Evolutionary conservation across 768 basidiomycete species (phyloP), one percentile per base, ranked within the genome.

Genomic region (Cystobasidium ongulense): DNA sequence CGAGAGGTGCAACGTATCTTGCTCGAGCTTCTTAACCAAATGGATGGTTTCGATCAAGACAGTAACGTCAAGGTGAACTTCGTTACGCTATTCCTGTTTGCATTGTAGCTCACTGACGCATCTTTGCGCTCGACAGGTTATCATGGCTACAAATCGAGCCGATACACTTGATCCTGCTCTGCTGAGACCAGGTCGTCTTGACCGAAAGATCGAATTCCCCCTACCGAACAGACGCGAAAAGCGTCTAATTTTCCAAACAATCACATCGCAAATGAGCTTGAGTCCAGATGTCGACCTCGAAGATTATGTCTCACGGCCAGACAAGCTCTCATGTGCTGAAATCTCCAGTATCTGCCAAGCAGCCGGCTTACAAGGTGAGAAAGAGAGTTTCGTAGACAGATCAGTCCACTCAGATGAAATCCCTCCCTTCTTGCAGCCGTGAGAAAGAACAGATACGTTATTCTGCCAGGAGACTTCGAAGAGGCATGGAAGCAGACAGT

Each of bases 401-500:
- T 21, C 31, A 35, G 21, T 46, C 1, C 39, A 33, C 35, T 33
- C 64, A n/a, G 29, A 63, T 38, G 43, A 21, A 15, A n/a, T 31
- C 23, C 1, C 17, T 25, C 46, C 18, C 2, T 5, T 66, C 25
- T 73, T 63, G 4, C 76, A 93, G 94, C 94, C 77, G 95, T 98
- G 18, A 89, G 95, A 73, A 97, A 97, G 84, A 97, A 98, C 82
- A 89, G 95, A 54, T 99, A 99, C 83, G 87, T 99, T 57, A 94
- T 99, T 80, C 84, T 98, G 25, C 95, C 96, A 0, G 87, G 89
- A 17, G 96, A 99, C 85, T 98, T 99, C 79, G 96, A 99, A 81
- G 95, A 98, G 82, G 93, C 93, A 80, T 99, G 94, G 94, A 98
- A 97, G 86, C 93, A 92, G 89, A 90, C 89, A 38, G 92, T 98